Percentiles rank a stretch among this genome's conserved stretches.
Evolutionary conservation across 768 basidiomycete species (phyloP).

Genomic region (Hypsizygus marmoreus): DNA sequence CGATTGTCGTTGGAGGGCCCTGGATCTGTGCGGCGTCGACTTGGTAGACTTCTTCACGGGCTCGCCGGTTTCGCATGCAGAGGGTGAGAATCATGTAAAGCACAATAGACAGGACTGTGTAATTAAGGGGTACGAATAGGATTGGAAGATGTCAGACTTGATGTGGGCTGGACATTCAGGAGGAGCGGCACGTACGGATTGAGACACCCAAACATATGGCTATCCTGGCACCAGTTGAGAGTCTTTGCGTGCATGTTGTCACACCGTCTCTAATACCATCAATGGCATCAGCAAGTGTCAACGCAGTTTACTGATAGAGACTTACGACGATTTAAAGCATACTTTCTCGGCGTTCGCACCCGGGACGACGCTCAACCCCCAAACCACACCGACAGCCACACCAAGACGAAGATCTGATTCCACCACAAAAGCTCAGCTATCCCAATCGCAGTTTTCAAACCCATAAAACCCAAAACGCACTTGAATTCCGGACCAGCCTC

Average conservation of each 20-base stretch:
- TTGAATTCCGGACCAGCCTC: conserved; percentile 13
- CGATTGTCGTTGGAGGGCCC: conserved; percentile 19
- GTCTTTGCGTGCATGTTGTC: conserved; percentile 16
- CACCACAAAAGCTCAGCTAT: neutral
- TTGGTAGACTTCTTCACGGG: conserved; percentile 18
- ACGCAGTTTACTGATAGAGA: neutral
- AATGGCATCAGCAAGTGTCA: neutral
- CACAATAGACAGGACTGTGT: conserved; percentile 11
- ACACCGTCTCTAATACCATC: conserved; percentile 16
- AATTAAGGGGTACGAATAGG: neutral
- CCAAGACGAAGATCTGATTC: conserved; percentile 18
- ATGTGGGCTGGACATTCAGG: neutral
- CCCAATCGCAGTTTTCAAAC: neutral
- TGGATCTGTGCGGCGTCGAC: conserved; percentile 22
- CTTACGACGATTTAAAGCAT: conserved; percentile 19
- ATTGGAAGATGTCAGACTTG: neutral
- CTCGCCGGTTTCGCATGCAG: conserved; percentile 12
- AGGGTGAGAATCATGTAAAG: conserved; percentile 15
- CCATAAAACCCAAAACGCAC: conserved; percentile 1
- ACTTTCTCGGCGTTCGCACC: conserved; percentile 22
- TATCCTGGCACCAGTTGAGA: conserved; percentile 17
- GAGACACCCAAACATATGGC: conserved; percentile 17
- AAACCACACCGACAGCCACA: conserved; percentile 12
- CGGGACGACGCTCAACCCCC: conserved; percentile 16
- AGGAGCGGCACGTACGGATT: conserved; percentile 12